Evolutionary conservation across 2,329 filamentous ascomycete genomes (phyloP).

Genomic region (Sordariomycetes sp.): DNA sequence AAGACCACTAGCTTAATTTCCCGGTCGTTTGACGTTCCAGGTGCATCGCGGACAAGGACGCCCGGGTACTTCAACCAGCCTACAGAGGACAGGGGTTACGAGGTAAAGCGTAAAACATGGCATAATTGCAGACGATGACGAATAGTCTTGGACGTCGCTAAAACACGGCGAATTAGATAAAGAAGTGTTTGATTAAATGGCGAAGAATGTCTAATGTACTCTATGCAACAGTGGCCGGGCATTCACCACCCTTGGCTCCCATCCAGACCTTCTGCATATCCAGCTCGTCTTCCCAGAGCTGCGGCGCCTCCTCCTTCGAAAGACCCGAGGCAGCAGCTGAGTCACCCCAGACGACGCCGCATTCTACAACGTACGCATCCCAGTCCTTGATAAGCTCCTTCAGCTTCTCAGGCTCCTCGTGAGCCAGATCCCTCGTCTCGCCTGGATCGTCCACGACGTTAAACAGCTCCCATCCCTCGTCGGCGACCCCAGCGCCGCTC

Average conservation of each 20-base stretch:
- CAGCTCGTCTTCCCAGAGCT: conserved; percentile 1
- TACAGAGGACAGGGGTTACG: too few relatives aligned
- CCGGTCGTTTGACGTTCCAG: too few relatives aligned
- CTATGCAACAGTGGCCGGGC: background rate
- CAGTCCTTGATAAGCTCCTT: conserved; percentile 40
- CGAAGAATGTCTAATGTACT: background rate
- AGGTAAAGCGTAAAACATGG: too few relatives aligned
- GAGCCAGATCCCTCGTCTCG: conserved; percentile 35
- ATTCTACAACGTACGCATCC: conserved; percentile 35
- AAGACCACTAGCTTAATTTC: too few relatives aligned
- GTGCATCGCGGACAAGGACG: too few relatives aligned
- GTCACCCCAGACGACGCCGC: conserved; percentile 3
- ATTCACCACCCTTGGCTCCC: background rate
- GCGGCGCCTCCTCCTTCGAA: background rate
- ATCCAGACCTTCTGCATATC: conserved; percentile 1
- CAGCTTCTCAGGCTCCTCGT: conserved; percentile 30
- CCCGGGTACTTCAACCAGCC: too few relatives aligned
- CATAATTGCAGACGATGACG: too few relatives aligned
- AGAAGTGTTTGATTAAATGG: background rate
- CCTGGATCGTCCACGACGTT: conserved; percentile 41
- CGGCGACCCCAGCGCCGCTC: too few relatives aligned
- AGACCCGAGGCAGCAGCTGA: background rate
- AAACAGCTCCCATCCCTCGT: conserved; percentile 50
- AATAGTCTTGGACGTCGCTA: too few relatives aligned
- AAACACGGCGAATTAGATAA: too few relatives aligned